Evolutionary conservation across 2,329 filamentous ascomycete species (phyloP), one percentile per base, ranked within the genome.

Genomic region (Aspergillus jensenii): DNA sequence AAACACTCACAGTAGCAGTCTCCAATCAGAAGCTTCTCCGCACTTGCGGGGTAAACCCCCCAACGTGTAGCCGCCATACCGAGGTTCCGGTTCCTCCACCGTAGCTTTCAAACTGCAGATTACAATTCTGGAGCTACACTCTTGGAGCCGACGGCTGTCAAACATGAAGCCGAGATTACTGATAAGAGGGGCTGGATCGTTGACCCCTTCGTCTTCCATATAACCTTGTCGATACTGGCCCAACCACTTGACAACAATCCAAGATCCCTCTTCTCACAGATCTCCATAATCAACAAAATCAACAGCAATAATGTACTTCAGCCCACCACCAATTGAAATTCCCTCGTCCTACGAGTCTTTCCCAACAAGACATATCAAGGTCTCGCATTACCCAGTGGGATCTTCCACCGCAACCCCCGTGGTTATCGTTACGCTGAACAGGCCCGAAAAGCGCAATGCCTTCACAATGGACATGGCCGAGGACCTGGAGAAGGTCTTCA

Each of bases 361-460:
- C 5, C 60, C 63, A 17, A 66, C 67, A 33, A 60, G 66, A 6
- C 68, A 76, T 53, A 70, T 78, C 62, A 69, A 68, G 43, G 35
- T 77, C 58, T 71, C 70, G 6, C 74, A 78, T 53, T 68, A 77
- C 41, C 76, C 75, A 6, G 64, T 65, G 0, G 72, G 68, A 25
- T 84, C 87, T 0, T 71, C 81, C 11, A 75, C 80, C 3, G 81
- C 83, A 14, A 76, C 74, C 2, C 67, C 71, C 0, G 75, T 84
- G 25, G 74, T 80, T 33, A 67, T 84, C 27, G 65, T 86, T 56
- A 77, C 79, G 14, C 70, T 85, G 59, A 82, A 84, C 70, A 78
- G 84, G 3, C 83, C 82, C 2, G 74, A 77, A 46, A 85, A 86
- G 68, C 77, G 82, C 55, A 87, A 87, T 75, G 83, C 84, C 9